Evolutionary conservation across 768 basidiomycete genomes (phyloP).

Genomic region (Phallus indusiatus): DNA sequence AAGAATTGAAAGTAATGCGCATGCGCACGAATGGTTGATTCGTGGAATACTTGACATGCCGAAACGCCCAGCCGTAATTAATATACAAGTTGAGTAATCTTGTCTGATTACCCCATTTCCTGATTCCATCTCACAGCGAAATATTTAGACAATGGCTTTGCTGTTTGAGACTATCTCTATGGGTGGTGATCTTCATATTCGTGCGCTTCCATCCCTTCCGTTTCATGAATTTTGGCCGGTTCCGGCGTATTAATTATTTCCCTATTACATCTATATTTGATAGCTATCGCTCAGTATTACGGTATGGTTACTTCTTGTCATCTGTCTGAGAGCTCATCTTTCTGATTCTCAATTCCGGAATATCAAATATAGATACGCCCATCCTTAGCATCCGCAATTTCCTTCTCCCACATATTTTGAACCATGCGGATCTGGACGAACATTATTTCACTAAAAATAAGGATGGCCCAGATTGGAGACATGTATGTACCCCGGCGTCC

Average conservation of each 20-base stretch:
- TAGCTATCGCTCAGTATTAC: conserved; percentile 22
- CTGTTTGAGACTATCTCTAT: background rate
- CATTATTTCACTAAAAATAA: background rate
- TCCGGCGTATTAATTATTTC: background rate
- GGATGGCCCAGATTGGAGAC: background rate
- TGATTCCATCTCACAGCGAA: background rate
- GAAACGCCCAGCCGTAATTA: conserved; percentile 22
- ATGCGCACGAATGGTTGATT: conserved; percentile 26
- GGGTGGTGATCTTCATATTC: conserved; percentile 7
- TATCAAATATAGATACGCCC: background rate
- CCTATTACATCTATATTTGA: conserved; percentile 13
- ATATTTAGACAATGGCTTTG: background rate
- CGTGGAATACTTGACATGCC: conserved; percentile 20
- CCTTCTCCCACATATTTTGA: conserved; percentile 14
- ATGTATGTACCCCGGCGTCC: background rate
- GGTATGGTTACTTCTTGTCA: conserved; percentile 16
- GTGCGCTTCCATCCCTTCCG: background rate
- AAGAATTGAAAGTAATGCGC: conserved; percentile 9
- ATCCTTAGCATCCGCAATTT: conserved; percentile 16
- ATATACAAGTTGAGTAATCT: conserved; percentile 11
- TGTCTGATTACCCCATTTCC: background rate
- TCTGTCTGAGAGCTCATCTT: conserved; percentile 12
- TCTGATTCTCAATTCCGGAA: background rate
- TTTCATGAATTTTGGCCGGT: background rate
- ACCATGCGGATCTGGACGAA: background rate